A percentile compares a stretch with the other conserved stretches of the same genome.
phyloP scores from a whole-genome alignment of 2,329 filamentous ascomycete species.

The Aspergillus sp. region DNA sequence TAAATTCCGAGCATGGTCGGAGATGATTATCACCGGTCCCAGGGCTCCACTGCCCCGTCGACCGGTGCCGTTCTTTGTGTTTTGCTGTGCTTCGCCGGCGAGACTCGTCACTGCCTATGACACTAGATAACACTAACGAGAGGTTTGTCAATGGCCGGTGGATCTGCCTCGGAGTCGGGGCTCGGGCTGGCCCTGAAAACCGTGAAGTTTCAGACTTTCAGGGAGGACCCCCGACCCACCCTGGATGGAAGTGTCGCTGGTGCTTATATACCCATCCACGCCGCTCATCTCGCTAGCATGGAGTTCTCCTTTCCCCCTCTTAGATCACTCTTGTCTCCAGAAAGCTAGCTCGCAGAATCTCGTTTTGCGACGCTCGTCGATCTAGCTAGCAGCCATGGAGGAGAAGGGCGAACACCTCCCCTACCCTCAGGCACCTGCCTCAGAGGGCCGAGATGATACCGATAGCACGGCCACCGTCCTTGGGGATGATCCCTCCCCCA shows the following conservation, averaged over 20 bases:
- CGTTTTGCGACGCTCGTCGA: conserved; percentile 1
- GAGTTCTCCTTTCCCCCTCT: not conserved
- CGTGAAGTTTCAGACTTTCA: not conserved
- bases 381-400: conserved; percentile 9
- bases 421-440: conserved; percentile 6
- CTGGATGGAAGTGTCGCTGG: not conserved
- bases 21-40: not conserved
- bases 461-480: conserved; percentile 29
- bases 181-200: not conserved
- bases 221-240: conserved; percentile 5
- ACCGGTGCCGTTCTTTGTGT: not conserved
- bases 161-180: conserved; percentile 4
- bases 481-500: conserved; percentile 23
- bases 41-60: not conserved
- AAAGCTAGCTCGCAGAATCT: not conserved
- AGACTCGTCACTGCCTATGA: not conserved
- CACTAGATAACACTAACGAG: not conserved
- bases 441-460: conserved; percentile 22
- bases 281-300: not conserved
- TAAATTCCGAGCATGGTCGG: not conserved
- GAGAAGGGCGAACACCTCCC: conserved; percentile 5
- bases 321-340: not conserved
- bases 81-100: not conserved
- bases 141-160: conserved; percentile 3
- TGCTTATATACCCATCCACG: conserved; percentile 13